Base-by-base conservation (phyloP, 495 filamentous ascomycete genomes). In the Jackrogersella multiformis region DNA sequence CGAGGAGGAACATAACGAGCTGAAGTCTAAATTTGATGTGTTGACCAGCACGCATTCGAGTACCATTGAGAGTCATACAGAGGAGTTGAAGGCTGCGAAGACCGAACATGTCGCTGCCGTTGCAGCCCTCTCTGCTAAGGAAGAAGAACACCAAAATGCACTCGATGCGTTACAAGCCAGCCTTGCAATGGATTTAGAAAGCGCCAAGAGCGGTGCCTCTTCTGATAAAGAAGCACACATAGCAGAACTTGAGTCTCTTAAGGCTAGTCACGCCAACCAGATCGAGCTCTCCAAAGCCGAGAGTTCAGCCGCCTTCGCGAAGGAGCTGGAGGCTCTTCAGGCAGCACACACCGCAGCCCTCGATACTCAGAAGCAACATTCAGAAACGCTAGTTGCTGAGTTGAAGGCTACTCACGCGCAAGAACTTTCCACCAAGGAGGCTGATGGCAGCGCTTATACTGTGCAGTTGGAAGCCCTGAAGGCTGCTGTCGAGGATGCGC, bases 191-290 rank as follows among this genome's bases (percentile, higher is more conserved):
- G 79, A 82, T 49, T 60, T 82, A 8, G 79, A 82, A 61, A 61
- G 39, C 8, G 77, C 79, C 20, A 82, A 79, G 73, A 79, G 73
- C 46, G 74, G 71, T 16, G 70, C 73, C 28, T 72, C 73, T 18
- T 74, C 78, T 38, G 76, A 77, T 16, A 57, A 75, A 21, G 76
- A 80, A 35, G 55, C 74, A 0, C 69, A 80, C 21, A 46, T 77
- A 3, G 71, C 71, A 24, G 79, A 79, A 30, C 61, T 84, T 15
- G 75, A 83, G 35, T 38, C 77, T 2, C 71, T 84, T 23, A 85
- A 85, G 73, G 73, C 76, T 20, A 79, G 76, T 56, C 81, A 84
- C 53, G 79, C 82, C n/a, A 71, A 74, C 18, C 72, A 83, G 38
- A 73, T 82, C 13, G 78, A 82, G 45, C 73, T 74, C 16, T 60